Evolutionary conservation across 371 early-diverging fungal genomes (phyloP).

Genomic region (Mortierella sp.): DNA sequence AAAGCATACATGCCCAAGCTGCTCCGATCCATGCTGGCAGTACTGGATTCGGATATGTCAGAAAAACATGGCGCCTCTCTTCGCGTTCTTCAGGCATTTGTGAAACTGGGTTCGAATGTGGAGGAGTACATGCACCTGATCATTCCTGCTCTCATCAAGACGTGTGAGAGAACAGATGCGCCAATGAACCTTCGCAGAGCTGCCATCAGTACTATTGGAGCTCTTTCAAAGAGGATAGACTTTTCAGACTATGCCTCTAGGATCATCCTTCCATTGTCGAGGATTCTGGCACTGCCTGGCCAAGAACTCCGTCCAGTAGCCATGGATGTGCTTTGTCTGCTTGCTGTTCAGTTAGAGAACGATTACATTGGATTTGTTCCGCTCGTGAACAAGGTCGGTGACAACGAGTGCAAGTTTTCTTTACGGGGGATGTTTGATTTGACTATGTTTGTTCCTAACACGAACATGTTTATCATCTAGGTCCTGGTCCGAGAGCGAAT

Average conservation of each 20-base stretch:
- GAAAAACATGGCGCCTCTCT: slow-evolving; percentile 79
- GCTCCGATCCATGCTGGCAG: slow-evolving; percentile 70
- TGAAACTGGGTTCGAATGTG: slow-evolving; percentile 86
- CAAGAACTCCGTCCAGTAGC: slow-evolving; percentile 74
- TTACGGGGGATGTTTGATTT: neutral
- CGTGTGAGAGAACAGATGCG: slow-evolving; percentile 81
- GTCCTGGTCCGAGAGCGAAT: slow-evolving; percentile 24
- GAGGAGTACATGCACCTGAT: slow-evolving; percentile 95
- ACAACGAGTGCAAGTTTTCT: neutral
- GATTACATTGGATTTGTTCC: slow-evolving; percentile 94
- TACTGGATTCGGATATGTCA: slow-evolving; percentile 83
- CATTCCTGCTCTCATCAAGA: slow-evolving; percentile 84
- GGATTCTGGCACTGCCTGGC: slow-evolving; percentile 71
- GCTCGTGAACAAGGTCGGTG: slow-evolving; percentile 78
- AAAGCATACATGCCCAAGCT: slow-evolving; percentile 81
- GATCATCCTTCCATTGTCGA: slow-evolving; percentile 89
- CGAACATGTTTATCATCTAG: neutral
- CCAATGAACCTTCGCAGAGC: slow-evolving; percentile 73
- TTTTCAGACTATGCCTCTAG: slow-evolving; percentile 91
- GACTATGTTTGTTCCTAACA: neutral
- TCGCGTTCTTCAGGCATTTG: slow-evolving; percentile 87
- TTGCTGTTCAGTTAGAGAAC: slow-evolving; percentile 86
- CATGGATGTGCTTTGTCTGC: slow-evolving; percentile 85
- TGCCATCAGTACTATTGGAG: slow-evolving; percentile 83
- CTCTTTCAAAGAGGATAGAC: slow-evolving; percentile 82